Conservation (phyloP, 1,284 basidiomycete genomes). For the Amylostereum chailletii region DNA sequence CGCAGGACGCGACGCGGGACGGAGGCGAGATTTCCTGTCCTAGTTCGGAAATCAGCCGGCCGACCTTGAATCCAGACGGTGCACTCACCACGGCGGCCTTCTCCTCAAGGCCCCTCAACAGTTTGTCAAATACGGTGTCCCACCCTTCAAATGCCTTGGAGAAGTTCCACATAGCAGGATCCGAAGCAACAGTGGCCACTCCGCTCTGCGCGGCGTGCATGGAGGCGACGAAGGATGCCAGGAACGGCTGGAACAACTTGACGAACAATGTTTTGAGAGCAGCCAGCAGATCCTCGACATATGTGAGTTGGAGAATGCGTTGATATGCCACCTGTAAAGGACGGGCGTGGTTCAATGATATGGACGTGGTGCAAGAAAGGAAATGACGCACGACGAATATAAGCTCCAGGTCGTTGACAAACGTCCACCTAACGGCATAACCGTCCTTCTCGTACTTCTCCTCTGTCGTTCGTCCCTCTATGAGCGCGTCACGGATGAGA, state of each 20-base stretch:
- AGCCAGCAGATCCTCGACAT: constrained; percentile 82
- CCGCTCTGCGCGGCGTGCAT: constrained; percentile 51
- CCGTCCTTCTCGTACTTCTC: constrained; percentile 87
- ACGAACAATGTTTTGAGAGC: constrained; percentile 81
- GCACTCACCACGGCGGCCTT: constrained; percentile 57
- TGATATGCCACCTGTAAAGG: constrained; percentile 85
- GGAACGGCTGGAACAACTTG: constrained; percentile 76
- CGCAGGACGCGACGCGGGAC: constrained; percentile 31
- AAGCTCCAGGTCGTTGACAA: constrained; percentile 87
- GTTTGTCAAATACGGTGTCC: constrained; percentile 75
- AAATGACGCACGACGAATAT: constrained; percentile 78
- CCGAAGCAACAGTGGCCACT: constrained; percentile 28
- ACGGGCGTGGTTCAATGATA: constrained; percentile 5
- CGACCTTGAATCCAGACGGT: constrained; percentile 2
- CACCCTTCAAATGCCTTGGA: constrained; percentile 68
- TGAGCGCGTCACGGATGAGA: constrained; percentile 83
- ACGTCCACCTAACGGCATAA: constrained; percentile 87
- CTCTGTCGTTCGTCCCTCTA: constrained; percentile 73
- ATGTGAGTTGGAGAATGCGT: constrained; percentile 90
- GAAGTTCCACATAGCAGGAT: constrained; percentile 55
- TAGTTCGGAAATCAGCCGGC: constrained; percentile 19
- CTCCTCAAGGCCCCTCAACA: constrained; percentile 69
- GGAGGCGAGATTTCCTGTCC: constrained; percentile 62
- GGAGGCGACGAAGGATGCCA: constrained; percentile 75
- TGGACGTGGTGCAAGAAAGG: background rate